Evolutionary conservation across 106 monocot genomes (phyloP), one percentile per base, ranked within the genome.

Genomic region (Xerophyta viscosa): DNA sequence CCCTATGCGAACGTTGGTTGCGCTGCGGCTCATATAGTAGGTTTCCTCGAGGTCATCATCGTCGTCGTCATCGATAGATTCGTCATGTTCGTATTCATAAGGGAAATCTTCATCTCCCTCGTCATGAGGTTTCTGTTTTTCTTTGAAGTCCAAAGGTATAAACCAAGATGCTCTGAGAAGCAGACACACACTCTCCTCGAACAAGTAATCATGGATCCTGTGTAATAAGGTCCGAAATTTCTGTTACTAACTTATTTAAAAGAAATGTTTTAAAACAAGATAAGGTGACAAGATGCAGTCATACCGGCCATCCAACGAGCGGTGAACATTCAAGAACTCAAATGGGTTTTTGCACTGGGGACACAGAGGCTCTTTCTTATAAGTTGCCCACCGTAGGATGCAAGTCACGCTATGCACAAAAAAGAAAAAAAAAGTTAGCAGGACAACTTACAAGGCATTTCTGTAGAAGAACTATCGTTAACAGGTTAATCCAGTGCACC

Each of bases 331-430:
- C 41, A 98, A 64, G 33, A 54, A 90, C n/a, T 82, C 73, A 41
- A 98, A 90, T 18, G 90, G 82, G 45, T 77, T 65, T 57, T 98
- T 98, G 82, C 96, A 98, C 24, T 82, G 85, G 24, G 90, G 96
- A 50, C 96, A 98, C 3, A 59, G 68, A 18, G 79, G 90, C 11
- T 68, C 75, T 46, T 86, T 30, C 6, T 62, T 82, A 71, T 83
- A 98, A 21, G 79, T 72, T 28, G 90, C 98, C 98, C 98, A 90
- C 20, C 82, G 75, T 64, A 98, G 47, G 22, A 90, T 90, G 53
- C 98, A 98, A 8, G 69, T 98, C 41, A 86, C 90, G 55, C 98
- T 90, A 78, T 46, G 41, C 25, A 54, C 20, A 37, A 17, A 43
- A 43, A 13, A 43, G 6, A 43, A 8, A 10, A 43, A 43, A 17